These are phyloP conservation scores for Pogostemon cablin DNA, from an alignment of 257 asterid genomes.

Conservation along the genomic window DNA sequence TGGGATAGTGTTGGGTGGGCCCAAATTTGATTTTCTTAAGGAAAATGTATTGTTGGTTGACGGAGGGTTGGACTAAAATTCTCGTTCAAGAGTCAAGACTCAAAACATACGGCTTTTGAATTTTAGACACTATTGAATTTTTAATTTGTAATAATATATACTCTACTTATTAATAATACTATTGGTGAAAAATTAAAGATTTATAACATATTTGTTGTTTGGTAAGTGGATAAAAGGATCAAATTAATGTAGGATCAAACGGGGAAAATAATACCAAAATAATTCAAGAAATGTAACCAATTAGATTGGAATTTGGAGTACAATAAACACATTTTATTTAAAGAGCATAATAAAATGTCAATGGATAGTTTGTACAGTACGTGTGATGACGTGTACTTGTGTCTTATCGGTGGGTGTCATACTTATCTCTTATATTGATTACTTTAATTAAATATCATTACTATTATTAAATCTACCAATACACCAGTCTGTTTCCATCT, in stretches of 20 bases:
- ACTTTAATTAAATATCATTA: too few species aligned
- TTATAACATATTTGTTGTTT: too few species aligned
- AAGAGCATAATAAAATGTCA: too few species aligned
- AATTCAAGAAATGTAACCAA: not conserved
- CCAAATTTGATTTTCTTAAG: slow-evolving; percentile 15
- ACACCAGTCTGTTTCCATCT: slow-evolving; percentile 5
- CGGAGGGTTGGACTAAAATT: too few species aligned
- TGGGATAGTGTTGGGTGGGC: slow-evolving; percentile 19
- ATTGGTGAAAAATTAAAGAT: too few species aligned
- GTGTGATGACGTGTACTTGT: slow-evolving; percentile 20
- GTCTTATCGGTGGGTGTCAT: slow-evolving; percentile 18
- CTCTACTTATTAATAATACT: too few species aligned
- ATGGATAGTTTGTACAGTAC: not conserved
- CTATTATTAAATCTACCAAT: not conserved
- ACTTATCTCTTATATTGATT: slow-evolving; percentile 9
- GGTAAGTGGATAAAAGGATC: too few species aligned
- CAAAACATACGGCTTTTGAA: too few species aligned
- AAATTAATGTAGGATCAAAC: not conserved
- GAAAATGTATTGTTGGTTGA: too few species aligned
- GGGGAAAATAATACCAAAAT: not conserved
- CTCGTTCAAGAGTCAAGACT: too few species aligned
- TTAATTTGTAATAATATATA: too few species aligned
- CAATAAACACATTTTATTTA: not conserved
- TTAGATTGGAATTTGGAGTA: not conserved
- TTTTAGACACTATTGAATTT: too few species aligned